phyloP scores from a whole-genome alignment of 73 alveolate species.

The Paramecium biaurelia region DNA sequence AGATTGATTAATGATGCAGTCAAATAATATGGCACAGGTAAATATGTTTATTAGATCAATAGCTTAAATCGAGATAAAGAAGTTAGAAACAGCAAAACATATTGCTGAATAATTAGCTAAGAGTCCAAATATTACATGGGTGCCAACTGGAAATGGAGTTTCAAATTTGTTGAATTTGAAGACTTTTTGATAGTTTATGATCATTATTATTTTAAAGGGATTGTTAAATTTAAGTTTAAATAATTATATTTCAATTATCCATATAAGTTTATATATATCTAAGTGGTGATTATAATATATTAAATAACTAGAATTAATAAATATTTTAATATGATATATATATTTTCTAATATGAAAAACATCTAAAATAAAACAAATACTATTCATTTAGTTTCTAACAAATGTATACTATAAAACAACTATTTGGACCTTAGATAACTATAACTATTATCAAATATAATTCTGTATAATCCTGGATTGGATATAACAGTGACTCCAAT shows the following conservation, averaged over 20 bases:
- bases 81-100: conserved; percentile 70
- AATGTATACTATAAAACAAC: conserved; percentile 48
- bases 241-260: no score
- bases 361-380: not conserved
- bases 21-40: conserved; percentile 57
- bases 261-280: no score
- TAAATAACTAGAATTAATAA: no score
- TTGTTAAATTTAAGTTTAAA: no score
- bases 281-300: no score
- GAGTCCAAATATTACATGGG: conserved; percentile 59
- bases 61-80: conserved; percentile 69
- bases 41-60: not conserved
- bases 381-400: conserved; percentile 50
- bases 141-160: conserved; percentile 65
- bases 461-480: conserved; percentile 54
- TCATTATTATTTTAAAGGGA: not conserved
- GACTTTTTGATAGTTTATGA: not conserved
- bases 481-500: conserved; percentile 43
- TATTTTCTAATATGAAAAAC: not conserved
- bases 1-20: conserved; percentile 55
- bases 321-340: no score
- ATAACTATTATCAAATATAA: conserved; percentile 58
- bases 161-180: conserved; percentile 42
- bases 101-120: conserved; percentile 66
- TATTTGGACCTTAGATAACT: conserved; percentile 54